Evolutionary conservation across 805 yeast species (phyloP).

Genomic region (Cyberlindnera euphorbiiphila): DNA sequence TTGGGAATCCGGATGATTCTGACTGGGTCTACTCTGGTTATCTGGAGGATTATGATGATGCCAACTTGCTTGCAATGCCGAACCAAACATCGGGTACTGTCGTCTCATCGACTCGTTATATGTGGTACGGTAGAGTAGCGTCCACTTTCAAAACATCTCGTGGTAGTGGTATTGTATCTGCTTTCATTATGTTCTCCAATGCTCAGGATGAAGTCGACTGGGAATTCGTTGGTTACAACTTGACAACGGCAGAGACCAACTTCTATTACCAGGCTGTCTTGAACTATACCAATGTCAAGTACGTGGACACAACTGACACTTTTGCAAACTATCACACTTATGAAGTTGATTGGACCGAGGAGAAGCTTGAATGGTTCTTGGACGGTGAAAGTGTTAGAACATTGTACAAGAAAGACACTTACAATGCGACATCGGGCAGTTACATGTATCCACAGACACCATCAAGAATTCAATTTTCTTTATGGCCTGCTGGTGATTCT

Average conservation of each 20-base stretch:
- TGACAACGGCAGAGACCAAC: conserved; percentile 68
- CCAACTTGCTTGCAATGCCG: conserved; percentile 74
- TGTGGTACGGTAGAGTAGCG: conserved; percentile 85
- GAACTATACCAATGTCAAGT: conserved; percentile 58
- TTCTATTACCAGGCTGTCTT: conserved; percentile 72
- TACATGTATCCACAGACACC: conserved; percentile 74
- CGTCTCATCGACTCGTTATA: conserved; percentile 67
- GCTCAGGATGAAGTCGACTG: conserved; percentile 89
- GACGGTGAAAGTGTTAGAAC: conserved; percentile 70
- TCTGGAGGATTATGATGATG: conserved; percentile 49
- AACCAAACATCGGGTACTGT: conserved; percentile 72
- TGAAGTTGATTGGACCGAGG: conserved; percentile 80
- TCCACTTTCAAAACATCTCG: conserved; percentile 71
- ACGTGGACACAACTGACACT: conserved; percentile 46
- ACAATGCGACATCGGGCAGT: conserved; percentile 53
- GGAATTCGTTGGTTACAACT: conserved; percentile 78
- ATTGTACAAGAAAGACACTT: conserved; percentile 55
- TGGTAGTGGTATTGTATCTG: conserved; percentile 78
- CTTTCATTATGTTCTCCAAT: conserved; percentile 76
- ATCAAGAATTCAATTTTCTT: conserved; percentile 62
- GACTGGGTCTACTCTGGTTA: conserved; percentile 70
- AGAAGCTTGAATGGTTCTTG: conserved; percentile 61
- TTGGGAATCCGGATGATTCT: conserved; percentile 65
- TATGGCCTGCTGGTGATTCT: conserved; percentile 74
- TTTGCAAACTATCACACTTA: conserved; percentile 69